phyloP scores from a whole-genome alignment of 2,329 filamentous ascomycete genomes.

The Thielaviopsis euricoi region DNA sequence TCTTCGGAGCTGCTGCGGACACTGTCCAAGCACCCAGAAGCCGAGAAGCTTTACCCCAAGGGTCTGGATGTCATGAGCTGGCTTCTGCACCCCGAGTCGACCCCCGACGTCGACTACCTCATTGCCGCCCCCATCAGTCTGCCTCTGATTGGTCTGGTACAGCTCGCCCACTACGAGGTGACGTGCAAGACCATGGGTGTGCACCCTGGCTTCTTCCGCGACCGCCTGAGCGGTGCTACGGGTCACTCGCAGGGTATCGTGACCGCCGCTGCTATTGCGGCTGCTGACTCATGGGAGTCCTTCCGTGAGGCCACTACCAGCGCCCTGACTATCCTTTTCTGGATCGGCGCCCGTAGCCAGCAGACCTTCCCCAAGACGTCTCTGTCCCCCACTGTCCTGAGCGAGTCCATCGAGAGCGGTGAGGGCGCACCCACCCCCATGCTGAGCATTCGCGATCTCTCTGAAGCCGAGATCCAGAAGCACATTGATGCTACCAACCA shows the following conservation, averaged over 20 bases:
- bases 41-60: conserved; percentile 92
- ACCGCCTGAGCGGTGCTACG: conserved; percentile 72
- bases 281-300: conserved; percentile 83
- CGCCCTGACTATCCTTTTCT: conserved; percentile 87
- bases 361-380: conserved; percentile 94
- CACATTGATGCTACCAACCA: conserved; percentile 96
- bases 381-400: conserved; percentile 73
- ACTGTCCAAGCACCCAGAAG: conserved; percentile 65
- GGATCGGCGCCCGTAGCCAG: conserved; percentile 94
- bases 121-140: conserved; percentile 92
- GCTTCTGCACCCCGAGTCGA: conserved; percentile 76
- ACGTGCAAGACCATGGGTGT: conserved; percentile 84
- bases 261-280: conserved; percentile 78
- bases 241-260: conserved; percentile 96
- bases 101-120: conserved; percentile 86
- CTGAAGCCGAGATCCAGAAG: conserved; percentile 75
- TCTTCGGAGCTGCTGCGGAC: conserved; percentile 78
- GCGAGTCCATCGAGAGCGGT: conserved; percentile 84
- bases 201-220: conserved; percentile 73
- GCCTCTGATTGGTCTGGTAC: conserved; percentile 87
- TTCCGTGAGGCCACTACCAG: conserved; percentile 67
- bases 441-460: conserved; percentile 90
- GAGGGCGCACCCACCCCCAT: conserved; percentile 95
- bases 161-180: conserved; percentile 88
- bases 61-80: conserved; percentile 90